Conservation (phyloP, 345 rosid genomes). For the Brassica carinata region DNA sequence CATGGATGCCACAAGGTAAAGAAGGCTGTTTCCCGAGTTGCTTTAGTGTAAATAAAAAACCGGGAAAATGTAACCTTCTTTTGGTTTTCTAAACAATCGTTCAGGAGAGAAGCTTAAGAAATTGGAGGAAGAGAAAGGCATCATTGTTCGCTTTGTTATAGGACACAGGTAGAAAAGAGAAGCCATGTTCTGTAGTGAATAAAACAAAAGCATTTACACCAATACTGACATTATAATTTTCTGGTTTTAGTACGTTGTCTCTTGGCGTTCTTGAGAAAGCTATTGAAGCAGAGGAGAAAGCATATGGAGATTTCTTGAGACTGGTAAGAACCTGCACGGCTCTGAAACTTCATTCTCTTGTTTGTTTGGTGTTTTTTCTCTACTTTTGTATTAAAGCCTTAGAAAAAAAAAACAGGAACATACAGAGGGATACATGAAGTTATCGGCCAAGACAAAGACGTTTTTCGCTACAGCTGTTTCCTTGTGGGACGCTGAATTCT, state of each 20-base stretch:
- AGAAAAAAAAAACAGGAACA: slow-evolving; percentile 58
- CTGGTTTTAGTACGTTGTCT: slow-evolving; percentile 40
- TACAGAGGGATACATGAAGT: slow-evolving; percentile 73
- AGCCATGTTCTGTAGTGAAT: neutral
- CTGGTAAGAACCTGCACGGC: slow-evolving; percentile 49
- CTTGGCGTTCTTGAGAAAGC: slow-evolving; percentile 72
- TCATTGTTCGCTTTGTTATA: slow-evolving; percentile 80
- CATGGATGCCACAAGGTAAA: slow-evolving; percentile 96
- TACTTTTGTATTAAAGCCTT: neutral
- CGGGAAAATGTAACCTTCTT: neutral
- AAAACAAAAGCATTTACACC: neutral
- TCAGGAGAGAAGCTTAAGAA: slow-evolving; percentile 63
- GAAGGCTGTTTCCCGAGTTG: neutral
- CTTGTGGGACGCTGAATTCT: slow-evolving; percentile 88
- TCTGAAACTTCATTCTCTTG: slow-evolving; percentile 2
- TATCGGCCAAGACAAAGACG: slow-evolving; percentile 85
- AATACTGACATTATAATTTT: neutral
- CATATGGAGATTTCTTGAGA: slow-evolving; percentile 78
- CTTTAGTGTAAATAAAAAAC: neutral
- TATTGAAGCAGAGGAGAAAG: slow-evolving; percentile 71
- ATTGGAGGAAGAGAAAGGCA: slow-evolving; percentile 80
- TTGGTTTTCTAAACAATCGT: neutral
- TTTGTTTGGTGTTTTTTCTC: neutral
- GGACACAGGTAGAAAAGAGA: slow-evolving; percentile 68
- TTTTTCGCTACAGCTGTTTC: slow-evolving; percentile 78